A percentile compares a stretch with the other conserved stretches of the same genome.
phyloP scores from a whole-genome alignment of 75 land plant species.

The Sequoia sempervirens region DNA sequence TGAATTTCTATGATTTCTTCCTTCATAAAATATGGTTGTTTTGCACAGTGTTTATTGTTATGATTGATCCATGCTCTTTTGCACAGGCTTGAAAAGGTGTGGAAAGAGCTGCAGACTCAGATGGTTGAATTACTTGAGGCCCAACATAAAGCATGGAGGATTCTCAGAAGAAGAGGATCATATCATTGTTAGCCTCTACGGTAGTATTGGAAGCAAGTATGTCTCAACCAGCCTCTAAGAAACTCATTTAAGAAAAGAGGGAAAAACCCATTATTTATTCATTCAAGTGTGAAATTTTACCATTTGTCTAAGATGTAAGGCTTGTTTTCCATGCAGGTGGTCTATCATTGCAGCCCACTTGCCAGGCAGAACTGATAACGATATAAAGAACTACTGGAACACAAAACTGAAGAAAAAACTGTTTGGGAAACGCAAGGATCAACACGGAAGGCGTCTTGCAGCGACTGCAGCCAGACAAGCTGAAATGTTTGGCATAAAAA shows the following conservation, averaged over 20 bases:
- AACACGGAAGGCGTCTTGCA: background rate
- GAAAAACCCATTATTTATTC: too few relatives aligned
- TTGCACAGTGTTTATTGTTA: background rate
- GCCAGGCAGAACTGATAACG: conserved; percentile 40
- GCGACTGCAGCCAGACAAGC: background rate
- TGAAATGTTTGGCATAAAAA: background rate
- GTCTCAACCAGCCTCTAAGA: background rate
- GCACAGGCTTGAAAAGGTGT: conserved; percentile 57
- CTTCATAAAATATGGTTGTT: background rate
- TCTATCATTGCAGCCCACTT: conserved; percentile 43
- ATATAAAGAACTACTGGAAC: conserved; percentile 45
- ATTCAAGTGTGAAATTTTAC: too few relatives aligned
- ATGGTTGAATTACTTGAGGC: conserved; percentile 76
- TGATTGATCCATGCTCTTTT: background rate
- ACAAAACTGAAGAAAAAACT: conserved; percentile 42
- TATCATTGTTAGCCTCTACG: conserved; percentile 49
- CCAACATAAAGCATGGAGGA: conserved; percentile 70
- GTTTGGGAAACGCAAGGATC: conserved; percentile 24
- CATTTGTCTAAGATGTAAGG: background rate
- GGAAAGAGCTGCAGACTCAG: conserved; percentile 83
- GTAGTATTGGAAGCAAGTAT: conserved; percentile 55
- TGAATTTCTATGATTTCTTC: background rate
- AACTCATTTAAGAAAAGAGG: background rate
- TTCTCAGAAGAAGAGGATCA: conserved; percentile 69
- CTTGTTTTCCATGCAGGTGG: conserved; percentile 20